These are phyloP conservation scores for Leishmania major DNA, from an alignment of 208 protist species.

Conservation along the genomic window DNA sequence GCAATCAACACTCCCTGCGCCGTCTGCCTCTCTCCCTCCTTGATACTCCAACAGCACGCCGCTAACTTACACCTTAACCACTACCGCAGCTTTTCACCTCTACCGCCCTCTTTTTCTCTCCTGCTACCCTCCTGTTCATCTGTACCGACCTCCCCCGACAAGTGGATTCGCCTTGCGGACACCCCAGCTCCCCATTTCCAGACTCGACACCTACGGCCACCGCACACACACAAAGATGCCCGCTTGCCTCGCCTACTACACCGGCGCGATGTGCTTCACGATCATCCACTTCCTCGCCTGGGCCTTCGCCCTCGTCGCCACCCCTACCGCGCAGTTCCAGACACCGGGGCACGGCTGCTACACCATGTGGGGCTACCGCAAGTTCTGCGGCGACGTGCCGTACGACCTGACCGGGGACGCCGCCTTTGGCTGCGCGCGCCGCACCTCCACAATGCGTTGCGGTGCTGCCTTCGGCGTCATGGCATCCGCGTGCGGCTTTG, in stretches of 20 bases:
- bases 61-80: neutral
- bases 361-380: slow-evolving; percentile 52
- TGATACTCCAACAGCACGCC: neutral
- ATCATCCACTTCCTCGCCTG: slow-evolving; percentile 41
- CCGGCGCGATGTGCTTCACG: slow-evolving; percentile 34
- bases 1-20: neutral
- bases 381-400: slow-evolving; percentile 34
- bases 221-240: slow-evolving; percentile 17
- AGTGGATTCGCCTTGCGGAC: neutral
- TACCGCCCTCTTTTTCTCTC: neutral
- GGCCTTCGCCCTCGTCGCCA: slow-evolving; percentile 43
- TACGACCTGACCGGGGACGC: slow-evolving; percentile 27
- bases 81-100: neutral
- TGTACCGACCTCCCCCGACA: neutral
- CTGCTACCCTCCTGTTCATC: neutral
- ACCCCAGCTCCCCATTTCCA: neutral
- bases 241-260: slow-evolving; percentile 26
- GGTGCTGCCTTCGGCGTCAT: slow-evolving; percentile 45
- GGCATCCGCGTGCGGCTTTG: slow-evolving; percentile 33
- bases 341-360: slow-evolving; percentile 29
- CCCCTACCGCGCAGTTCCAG: slow-evolving; percentile 37
- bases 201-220: neutral
- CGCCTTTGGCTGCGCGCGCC: slow-evolving; percentile 32
- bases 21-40: neutral
- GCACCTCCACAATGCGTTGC: slow-evolving; percentile 38